These are phyloP conservation scores for Mikania micrantha DNA, from an alignment of 129 eudicot species.

Conservation along the genomic window DNA sequence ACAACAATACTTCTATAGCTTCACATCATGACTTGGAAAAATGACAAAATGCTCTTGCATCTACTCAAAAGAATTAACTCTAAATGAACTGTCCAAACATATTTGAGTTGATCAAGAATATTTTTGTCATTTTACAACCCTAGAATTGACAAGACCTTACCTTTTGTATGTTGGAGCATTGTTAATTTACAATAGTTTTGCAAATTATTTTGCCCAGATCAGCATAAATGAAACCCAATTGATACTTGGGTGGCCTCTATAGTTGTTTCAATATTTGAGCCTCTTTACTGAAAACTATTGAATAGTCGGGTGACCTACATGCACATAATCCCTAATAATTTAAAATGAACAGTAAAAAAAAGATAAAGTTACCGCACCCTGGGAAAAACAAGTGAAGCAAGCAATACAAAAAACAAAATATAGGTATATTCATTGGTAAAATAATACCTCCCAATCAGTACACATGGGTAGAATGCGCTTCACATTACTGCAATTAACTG, in stretches of 20 bases:
- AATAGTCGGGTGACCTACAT: neutral
- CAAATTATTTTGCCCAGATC: neutral
- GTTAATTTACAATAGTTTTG: neutral
- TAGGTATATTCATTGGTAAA: neutral
- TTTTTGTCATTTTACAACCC: neutral
- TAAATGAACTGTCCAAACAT: neutral
- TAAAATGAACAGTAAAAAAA: neutral
- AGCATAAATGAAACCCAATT: too few species aligned
- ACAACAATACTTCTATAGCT: too few species aligned
- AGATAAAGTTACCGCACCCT: neutral
- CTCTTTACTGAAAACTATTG: too few species aligned
- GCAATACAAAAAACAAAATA: neutral
- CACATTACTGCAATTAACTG: conserved; percentile 81
- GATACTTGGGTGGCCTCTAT: neutral
- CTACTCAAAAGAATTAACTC: neutral
- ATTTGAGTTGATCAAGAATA: neutral
- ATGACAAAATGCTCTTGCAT: neutral
- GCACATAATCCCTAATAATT: neutral
- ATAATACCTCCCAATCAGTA: conserved; percentile 89
- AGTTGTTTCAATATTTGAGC: neutral
- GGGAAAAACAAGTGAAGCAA: neutral
- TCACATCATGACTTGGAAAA: too few species aligned
- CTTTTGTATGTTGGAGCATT: too few species aligned
- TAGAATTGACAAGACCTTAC: neutral
- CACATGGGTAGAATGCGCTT: conserved; percentile 82